phyloP scores from a whole-genome alignment of 208 protist species.

The Novymonas esmeraldas region DNA sequence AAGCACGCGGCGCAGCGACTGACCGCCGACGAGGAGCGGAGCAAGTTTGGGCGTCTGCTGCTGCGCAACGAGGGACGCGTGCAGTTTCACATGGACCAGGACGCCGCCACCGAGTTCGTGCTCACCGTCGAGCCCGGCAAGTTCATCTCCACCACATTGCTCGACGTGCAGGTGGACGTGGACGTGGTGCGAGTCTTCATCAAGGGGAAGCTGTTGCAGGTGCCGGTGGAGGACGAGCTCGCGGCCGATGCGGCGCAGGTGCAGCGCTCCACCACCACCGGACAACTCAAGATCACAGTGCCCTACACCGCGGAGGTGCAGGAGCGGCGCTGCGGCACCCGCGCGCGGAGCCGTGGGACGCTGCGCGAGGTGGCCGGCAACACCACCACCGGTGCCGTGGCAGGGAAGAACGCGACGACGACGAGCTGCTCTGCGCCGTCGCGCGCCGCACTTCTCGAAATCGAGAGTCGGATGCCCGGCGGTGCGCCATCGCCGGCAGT shows the following conservation, averaged over 20 bases:
- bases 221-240: slow-evolving; percentile 90
- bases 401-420: not conserved
- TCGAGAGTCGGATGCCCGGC: slow-evolving; percentile 17
- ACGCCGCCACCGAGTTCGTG: slow-evolving; percentile 64
- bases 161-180: slow-evolving; percentile 93
- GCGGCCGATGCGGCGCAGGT: slow-evolving; percentile 57
- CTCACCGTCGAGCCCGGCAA: slow-evolving; percentile 89
- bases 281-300: slow-evolving; percentile 83
- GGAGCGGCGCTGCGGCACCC: slow-evolving; percentile 27
- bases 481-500: not conserved
- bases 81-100: slow-evolving; percentile 84
- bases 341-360: slow-evolving; percentile 4
- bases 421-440: not conserved
- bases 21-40: slow-evolving; percentile 86
- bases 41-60: slow-evolving; percentile 88
- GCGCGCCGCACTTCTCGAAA: slow-evolving; percentile 25
- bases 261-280: slow-evolving; percentile 78
- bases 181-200: slow-evolving; percentile 88
- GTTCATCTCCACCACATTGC: slow-evolving; percentile 94
- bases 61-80: slow-evolving; percentile 94
- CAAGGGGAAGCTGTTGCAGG: slow-evolving; percentile 95
- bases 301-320: slow-evolving; percentile 59
- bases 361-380: slow-evolving; percentile 6
- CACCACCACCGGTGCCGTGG: not conserved
- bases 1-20: slow-evolving; percentile 50